phyloP scores from a whole-genome alignment of 2,329 filamentous ascomycete species.

The Amauroascus verrucosus region DNA sequence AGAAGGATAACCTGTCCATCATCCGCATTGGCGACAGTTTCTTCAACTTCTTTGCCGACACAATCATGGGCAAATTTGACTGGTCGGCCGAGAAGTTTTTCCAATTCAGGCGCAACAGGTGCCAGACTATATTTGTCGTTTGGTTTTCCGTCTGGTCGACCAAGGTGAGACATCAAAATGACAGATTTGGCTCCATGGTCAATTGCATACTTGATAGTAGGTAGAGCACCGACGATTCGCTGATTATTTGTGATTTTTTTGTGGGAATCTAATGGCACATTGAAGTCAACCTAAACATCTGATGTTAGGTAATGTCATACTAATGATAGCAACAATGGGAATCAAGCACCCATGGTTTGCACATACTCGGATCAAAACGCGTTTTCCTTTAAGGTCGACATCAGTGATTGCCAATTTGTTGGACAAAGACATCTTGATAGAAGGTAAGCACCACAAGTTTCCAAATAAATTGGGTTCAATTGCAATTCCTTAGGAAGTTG shows the following conservation, averaged over 20 bases:
- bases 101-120: slow-evolving; percentile 81
- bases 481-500: neutral
- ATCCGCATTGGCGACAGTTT: slow-evolving; percentile 70
- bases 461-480: neutral
- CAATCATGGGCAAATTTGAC: slow-evolving; percentile 86
- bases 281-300: slow-evolving; percentile 81
- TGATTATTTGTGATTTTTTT: slow-evolving; percentile 97
- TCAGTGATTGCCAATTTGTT: slow-evolving; percentile 97
- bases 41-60: slow-evolving; percentile 82
- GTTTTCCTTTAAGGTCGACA: slow-evolving; percentile 95
- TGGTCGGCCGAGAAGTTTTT: slow-evolving; percentile 74
- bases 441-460: neutral
- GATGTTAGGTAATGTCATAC: slow-evolving; percentile 9
- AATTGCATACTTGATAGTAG: slow-evolving; percentile 89
- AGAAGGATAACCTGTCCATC: slow-evolving; percentile 78
- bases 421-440: slow-evolving; percentile 76
- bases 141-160: slow-evolving; percentile 79
- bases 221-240: slow-evolving; percentile 90
- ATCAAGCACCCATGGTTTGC: slow-evolving; percentile 6
- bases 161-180: slow-evolving; percentile 95
- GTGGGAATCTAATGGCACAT: slow-evolving; percentile 86
- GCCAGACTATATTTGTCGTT: slow-evolving; percentile 92
- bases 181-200: slow-evolving; percentile 87
- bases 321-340: too few species aligned
- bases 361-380: slow-evolving; percentile 90